A percentile compares a stretch with the other conserved stretches of the same genome.
phyloP scores from a whole-genome alignment of 176 grass and related monocot species.

The Bromus sterilis region DNA sequence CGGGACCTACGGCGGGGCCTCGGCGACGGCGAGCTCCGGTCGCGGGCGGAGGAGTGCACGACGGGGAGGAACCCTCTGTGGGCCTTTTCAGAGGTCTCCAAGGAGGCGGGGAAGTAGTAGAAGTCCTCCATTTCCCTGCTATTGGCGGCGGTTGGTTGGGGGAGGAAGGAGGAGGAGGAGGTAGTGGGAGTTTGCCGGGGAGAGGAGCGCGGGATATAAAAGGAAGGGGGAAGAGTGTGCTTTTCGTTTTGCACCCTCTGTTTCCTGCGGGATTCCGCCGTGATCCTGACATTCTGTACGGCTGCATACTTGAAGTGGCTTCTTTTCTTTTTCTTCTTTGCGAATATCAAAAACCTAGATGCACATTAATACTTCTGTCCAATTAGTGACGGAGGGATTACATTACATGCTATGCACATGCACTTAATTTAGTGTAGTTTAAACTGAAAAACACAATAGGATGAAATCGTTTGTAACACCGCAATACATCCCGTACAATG shows the following conservation, averaged over 20 bases:
- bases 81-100: not conserved
- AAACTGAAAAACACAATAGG: too few species aligned
- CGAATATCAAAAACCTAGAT: not conserved
- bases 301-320: not conserved
- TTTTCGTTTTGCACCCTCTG: not conserved
- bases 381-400: too few species aligned
- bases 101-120: not conserved
- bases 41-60: not conserved
- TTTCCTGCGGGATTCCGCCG: not conserved
- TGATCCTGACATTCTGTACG: not conserved
- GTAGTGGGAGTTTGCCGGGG: not conserved
- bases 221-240: not conserved
- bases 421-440: too few species aligned
- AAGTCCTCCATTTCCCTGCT: slow-evolving; percentile 21
- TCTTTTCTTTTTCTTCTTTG: not conserved
- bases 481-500: not conserved
- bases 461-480: not conserved
- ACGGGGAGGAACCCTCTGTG: not conserved
- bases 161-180: not conserved
- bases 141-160: not conserved
- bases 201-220: not conserved
- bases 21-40: not conserved
- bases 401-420: too few species aligned
- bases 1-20: slow-evolving; percentile 7
- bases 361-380: too few species aligned